Evolutionary conservation across 352 stramenopile species (phyloP), one percentile per base, ranked within the genome.

Genomic region (Phytophthora constricta): DNA sequence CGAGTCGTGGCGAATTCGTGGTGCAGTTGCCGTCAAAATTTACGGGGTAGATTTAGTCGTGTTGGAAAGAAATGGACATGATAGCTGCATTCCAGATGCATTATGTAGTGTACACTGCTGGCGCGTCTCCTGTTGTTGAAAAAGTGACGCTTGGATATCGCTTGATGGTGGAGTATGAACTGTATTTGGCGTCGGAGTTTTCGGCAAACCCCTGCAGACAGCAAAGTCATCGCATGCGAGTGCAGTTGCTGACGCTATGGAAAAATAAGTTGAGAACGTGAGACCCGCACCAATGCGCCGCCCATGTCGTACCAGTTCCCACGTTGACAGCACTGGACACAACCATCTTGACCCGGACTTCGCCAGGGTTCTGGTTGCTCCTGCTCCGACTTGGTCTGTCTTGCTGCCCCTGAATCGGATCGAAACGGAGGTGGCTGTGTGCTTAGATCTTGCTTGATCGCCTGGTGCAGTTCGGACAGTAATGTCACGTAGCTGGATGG

Each of bases 91-190:
- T 60, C 22, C 10, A 31, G 20, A 37, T 39, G 41, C 26, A 60
- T n/a, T 60, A 51, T 52, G 41, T 25, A 10, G 41, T 60, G 13
- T 47, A 47, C 22, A 10, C 16, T 47, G n/a, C n/a, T 23, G 41
- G 19, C 41, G 41, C 41, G 10, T 47, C 13, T 17, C 22, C 5
- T 10, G 17, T 3, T 23, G 41, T 47, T 11, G 19, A 47, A 47
- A 20, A 47, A 20, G 41, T 47, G 41, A 47, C 41, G 4, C 19
- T 11, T 23, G 41, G 41, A 5, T 47, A 47, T 23, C 41, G 41
- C 16, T 2, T 47, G 41, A 3, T 47, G 41, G 41, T 47, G n/a
- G 41, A 47, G n/a, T 47, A 47, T 23, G 19, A 11, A 7, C 22
- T 47, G 41, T 47, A 23, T 47, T 23, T 20, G 41, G 14, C 41